Percentiles rank a stretch among this genome's conserved stretches.
Evolutionary conservation across 2,329 filamentous ascomycete species (phyloP).

Genomic region (Massarina eburnea): DNA sequence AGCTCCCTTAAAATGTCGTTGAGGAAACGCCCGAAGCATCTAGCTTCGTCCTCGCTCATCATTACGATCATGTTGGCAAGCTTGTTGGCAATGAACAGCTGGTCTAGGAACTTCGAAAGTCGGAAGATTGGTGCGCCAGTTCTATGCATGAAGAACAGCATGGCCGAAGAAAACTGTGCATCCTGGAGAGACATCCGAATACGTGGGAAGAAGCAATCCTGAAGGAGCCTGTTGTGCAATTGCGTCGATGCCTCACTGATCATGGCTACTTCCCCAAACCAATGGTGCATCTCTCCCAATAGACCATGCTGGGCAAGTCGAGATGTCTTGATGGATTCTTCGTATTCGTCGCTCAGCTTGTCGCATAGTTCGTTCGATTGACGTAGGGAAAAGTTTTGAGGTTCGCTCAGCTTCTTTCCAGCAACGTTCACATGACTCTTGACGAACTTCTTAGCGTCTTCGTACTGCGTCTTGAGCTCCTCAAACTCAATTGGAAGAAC

Average conservation of each 20-base stretch:
- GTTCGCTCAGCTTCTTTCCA: constrained; percentile 57
- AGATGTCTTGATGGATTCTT: constrained; percentile 53
- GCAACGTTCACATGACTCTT: no score
- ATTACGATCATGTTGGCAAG: constrained; percentile 82
- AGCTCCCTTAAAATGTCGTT: constrained; percentile 80
- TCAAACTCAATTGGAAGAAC: constrained; percentile 65
- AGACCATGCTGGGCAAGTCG: constrained; percentile 64
- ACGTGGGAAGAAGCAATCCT: constrained; percentile 90
- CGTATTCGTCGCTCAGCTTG: constrained; percentile 51
- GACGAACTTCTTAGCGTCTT: constrained; percentile 64
- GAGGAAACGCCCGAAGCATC: constrained; percentile 90
- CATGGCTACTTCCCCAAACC: constrained; percentile 68
- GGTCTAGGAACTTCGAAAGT: constrained; percentile 79
- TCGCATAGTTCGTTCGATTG: constrained; percentile 72
- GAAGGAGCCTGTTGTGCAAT: constrained; percentile 76
- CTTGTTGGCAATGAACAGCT: constrained; percentile 80
- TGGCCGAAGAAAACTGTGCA: constrained; percentile 82
- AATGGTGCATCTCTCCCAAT: constrained; percentile 72
- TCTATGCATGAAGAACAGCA: constrained; percentile 85
- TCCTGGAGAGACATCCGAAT: constrained; percentile 82
- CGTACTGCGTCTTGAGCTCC: constrained; percentile 70
- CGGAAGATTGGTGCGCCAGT: constrained; percentile 84
- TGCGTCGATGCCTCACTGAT: constrained; percentile 59
- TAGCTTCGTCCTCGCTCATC: constrained; percentile 86
- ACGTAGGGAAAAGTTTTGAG: constrained; percentile 64